phyloP scores from a whole-genome alignment of 345 rosid species.

The Pugionium cornutum region DNA sequence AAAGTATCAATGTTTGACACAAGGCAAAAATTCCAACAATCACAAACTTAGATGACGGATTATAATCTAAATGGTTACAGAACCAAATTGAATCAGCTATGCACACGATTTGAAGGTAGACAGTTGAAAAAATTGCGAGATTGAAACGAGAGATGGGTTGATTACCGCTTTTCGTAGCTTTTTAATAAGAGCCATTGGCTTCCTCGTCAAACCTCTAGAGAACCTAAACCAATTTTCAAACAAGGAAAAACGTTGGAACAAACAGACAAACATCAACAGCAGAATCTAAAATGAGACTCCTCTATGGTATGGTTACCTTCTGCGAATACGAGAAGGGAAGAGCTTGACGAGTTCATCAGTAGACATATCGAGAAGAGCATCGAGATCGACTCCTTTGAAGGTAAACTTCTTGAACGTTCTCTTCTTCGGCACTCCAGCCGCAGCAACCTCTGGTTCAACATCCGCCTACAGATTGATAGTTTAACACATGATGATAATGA shows the following conservation, averaged over 20 bases:
- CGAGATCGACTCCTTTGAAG: conserved; percentile 83
- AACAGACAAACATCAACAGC: neutral
- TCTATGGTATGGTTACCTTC: conserved; percentile 54
- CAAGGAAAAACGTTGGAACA: neutral
- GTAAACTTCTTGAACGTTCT: conserved; percentile 89
- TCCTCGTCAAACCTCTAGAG: conserved; percentile 83
- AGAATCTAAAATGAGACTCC: neutral
- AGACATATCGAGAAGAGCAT: conserved; percentile 89
- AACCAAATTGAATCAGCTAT: no score
- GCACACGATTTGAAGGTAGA: no score
- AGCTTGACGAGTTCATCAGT: conserved; percentile 95
- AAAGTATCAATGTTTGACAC: no score
- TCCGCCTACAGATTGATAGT: conserved; percentile 45
- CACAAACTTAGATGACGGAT: no score
- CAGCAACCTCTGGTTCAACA: conserved; percentile 52
- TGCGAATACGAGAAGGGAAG: conserved; percentile 87
- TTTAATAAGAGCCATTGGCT: conserved; percentile 86
- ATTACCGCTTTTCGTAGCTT: conserved; percentile 82
- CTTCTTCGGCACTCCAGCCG: conserved; percentile 64
- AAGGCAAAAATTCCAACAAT: no score
- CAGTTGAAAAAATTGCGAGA: neutral
- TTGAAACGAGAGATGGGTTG: neutral
- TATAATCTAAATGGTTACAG: no score
- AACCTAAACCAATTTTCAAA: conserved; percentile 46
- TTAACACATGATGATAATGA: neutral